Base-by-base conservation (phyloP, 345 rosid species). In the Raphanus sativus region DNA sequence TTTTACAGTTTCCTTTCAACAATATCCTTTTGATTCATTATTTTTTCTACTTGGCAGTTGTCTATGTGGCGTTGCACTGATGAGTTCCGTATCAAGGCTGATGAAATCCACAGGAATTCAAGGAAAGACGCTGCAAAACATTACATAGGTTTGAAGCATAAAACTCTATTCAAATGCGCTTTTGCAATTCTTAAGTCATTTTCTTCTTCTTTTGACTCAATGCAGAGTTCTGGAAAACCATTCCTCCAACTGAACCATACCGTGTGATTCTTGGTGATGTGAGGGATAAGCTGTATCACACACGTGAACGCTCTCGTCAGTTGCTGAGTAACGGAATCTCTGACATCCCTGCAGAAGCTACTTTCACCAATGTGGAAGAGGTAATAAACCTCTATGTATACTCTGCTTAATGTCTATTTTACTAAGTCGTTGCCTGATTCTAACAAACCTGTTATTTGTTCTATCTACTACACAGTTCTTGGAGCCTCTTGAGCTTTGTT, bases 11-110 rank as follows among this genome's bases (percentile, higher is more conserved):
- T 73, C 3, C 17, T 2, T 70, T 12, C 60, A 16, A 0, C 2
- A 29, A 56, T 5, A 24, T 62, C 26, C 50, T 54, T 24, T 24
- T 42, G 52, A 62, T 40, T 67, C 38, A 67, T 42, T 1, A 8
- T 28, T 12, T 54, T 58, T 34, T 25, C 62, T 58, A 65, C 73
- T 63, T 77, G 79, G 83, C 89, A 95, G 99, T 74, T 96, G 85
- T 96, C 99, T 63, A 96, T 96, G 99, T 96, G 99, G 99, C 96
- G 98, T 79, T 96, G 99, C 84, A 92, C 84, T 70, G 97, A 90
- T 69, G 99, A 96, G 82, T 96, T 96, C 64, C 97, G 96, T 65
- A 78, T 76, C 11, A 86, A 85, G 63, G 96, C 96, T 0, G 92
- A 91, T 32, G 87, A 84, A 67, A 90, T 96, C 71, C 98, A 88